A percentile compares a stretch with the other conserved stretches of the same genome.
Evolutionary conservation across 2,329 filamentous ascomycete genomes (phyloP).

Genomic region (Trichoderma koningiopsis): DNA sequence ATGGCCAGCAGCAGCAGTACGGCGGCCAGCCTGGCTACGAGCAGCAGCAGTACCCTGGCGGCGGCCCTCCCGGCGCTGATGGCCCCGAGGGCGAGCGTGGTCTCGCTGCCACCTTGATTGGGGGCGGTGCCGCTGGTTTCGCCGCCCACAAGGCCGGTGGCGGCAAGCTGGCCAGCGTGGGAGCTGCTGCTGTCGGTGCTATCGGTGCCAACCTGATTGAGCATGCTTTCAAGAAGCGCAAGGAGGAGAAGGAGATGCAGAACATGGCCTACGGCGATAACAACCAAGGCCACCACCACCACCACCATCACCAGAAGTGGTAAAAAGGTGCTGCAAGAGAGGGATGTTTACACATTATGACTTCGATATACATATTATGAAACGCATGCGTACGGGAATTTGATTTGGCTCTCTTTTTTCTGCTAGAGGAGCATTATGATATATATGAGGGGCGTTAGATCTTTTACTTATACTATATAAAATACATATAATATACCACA

Average conservation of each 20-base stretch:
- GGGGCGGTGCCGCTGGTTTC: slow-evolving; percentile 57
- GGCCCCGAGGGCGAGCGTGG: slow-evolving; percentile 53
- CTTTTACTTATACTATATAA: not conserved
- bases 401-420: not conserved
- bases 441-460: slow-evolving; percentile 2
- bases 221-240: slow-evolving; percentile 41
- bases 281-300: not conserved
- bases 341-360: not conserved
- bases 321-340: not conserved
- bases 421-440: not conserved
- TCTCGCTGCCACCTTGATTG: slow-evolving; percentile 55
- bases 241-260: slow-evolving; percentile 27
- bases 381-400: not conserved
- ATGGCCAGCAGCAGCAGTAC: slow-evolving; percentile 25
- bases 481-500: not conserved
- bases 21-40: slow-evolving; percentile 28
- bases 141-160: slow-evolving; percentile 57
- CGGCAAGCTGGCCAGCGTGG: slow-evolving; percentile 53
- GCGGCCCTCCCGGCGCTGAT: slow-evolving; percentile 33
- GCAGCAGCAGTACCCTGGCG: slow-evolving; percentile 29
- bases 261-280: not conserved
- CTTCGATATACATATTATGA: not conserved
- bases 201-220: slow-evolving; percentile 58
- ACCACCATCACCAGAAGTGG: slow-evolving; percentile 25
- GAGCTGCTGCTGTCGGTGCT: slow-evolving; percentile 54